These are phyloP conservation scores for Entomortierella parvispora DNA, from an alignment of 192 early-diverging fungal species.

Conservation along the genomic window DNA sequence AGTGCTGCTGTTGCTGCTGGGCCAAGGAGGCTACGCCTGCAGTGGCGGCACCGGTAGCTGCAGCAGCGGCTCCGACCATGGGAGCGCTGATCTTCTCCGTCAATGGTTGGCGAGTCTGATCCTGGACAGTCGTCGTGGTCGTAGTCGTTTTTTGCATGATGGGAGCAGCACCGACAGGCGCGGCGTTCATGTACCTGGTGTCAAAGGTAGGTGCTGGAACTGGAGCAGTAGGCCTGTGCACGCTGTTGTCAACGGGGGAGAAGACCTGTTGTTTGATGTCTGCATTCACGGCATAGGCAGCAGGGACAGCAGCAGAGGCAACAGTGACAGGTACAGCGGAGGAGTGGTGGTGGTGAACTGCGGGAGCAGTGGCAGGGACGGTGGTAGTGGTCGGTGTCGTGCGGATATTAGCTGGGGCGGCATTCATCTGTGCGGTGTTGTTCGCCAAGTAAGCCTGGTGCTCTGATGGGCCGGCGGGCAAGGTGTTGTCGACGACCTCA, in stretches of 20 bases:
- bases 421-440: not conserved
- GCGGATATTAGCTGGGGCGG: too few relatives aligned
- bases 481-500: not conserved
- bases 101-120: not conserved
- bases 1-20: not conserved
- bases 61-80: not conserved
- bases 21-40: not conserved
- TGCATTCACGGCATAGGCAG: not conserved
- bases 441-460: not conserved
- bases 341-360: too few relatives aligned
- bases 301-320: too few relatives aligned
- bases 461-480: not conserved
- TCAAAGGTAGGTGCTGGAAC: slow-evolving; percentile 1
- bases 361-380: too few relatives aligned
- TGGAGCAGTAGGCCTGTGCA: not conserved
- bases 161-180: not conserved
- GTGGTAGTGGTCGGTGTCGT: too few relatives aligned
- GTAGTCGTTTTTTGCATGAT: not conserved
- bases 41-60: not conserved
- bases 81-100: not conserved
- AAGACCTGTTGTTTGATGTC: not conserved
- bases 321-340: too few relatives aligned
- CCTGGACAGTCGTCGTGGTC: not conserved
- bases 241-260: not conserved
- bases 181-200: not conserved